phyloP scores from a whole-genome alignment of 2,329 filamentous ascomycete species.

The Claviceps humidiphila region DNA sequence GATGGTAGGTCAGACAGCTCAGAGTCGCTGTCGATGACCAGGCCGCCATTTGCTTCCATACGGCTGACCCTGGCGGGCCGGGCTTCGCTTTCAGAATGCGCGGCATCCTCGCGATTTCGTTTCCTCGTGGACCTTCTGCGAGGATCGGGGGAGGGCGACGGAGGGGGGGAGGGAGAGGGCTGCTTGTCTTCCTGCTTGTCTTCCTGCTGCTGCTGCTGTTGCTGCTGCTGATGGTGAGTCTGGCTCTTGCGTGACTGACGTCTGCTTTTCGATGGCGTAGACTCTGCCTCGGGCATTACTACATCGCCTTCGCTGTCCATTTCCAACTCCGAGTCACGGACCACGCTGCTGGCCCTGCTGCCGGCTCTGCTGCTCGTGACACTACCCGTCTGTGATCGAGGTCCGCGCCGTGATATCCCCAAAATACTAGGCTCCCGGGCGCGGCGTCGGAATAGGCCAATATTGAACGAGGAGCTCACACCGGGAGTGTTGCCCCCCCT shows the following conservation, averaged over 20 bases:
- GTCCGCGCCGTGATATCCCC: conserved; percentile 33
- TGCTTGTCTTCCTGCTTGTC: conserved; percentile 9
- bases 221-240: conserved; percentile 6
- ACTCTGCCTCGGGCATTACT: conserved; percentile 53
- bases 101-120: conserved; percentile 38
- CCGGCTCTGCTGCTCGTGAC: conserved; percentile 7
- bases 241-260: conserved; percentile 24
- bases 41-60: conserved; percentile 12
- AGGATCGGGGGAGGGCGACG: neutral
- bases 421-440: conserved; percentile 49
- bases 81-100: conserved; percentile 22
- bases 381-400: conserved; percentile 16
- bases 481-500: conserved; percentile 33
- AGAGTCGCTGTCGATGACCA: conserved; percentile 22
- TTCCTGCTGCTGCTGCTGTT: neutral
- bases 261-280: conserved; percentile 44
- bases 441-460: conserved; percentile 44
- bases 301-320: conserved; percentile 28
- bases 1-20: conserved; percentile 25
- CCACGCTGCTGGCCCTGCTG: conserved; percentile 13
- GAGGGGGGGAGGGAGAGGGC: conserved; percentile 3
- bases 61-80: conserved; percentile 24
- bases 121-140: conserved; percentile 31
- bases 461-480: conserved; percentile 38
- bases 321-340: conserved; percentile 17